Evolutionary conservation across 2,329 filamentous ascomycete species (phyloP), one percentile per base, ranked within the genome.

Genomic region (Polytolypa hystricis): DNA sequence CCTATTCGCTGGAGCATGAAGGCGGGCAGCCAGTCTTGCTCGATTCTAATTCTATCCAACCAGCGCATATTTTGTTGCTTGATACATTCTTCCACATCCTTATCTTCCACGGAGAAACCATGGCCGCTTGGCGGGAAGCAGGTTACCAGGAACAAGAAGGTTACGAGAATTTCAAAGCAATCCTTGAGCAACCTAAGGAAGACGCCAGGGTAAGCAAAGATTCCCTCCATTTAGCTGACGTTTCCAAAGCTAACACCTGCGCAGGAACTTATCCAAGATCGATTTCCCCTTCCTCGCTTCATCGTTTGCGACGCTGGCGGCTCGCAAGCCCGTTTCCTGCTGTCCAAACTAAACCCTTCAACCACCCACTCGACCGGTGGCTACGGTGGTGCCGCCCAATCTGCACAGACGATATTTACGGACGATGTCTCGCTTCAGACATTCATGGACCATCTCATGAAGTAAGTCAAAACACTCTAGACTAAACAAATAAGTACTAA

Each of bases 361-460:
- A 98, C 91, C 3, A 98, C 91, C 10, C 91, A 98, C 60, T 95
- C 91, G 0, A 87, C 82, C 0, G 84, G 85, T 36, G 82, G 84
- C 9, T 96, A 94, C 54, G 91, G 91, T 38, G 87, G 86, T 43
- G 83, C 89, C 33, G 78, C 82, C 19, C 84, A 89, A 54, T 87
- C 82, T 31, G 87, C 89, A 6, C 91, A 98, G 63, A 98, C 91
- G 4, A 98, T 98, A 52, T 98, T 98, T 66, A 98, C 91, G 1
- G 91, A 98, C 54, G 91, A 98, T 60, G 91, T 98, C 37, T 95
- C 86, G 37, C 67, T 98, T 56, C 89, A 96, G 63, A 96, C 89
- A 1, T 98, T 98, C 58, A 98, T 98, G 91, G 91, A 98, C 54
- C 87, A 96, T 65, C 69, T 98, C 58, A 98, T 98, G 91, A 98